These are phyloP conservation scores for Camillea tinctor DNA, from an alignment of 2,329 filamentous ascomycete species.

Conservation along the genomic window DNA sequence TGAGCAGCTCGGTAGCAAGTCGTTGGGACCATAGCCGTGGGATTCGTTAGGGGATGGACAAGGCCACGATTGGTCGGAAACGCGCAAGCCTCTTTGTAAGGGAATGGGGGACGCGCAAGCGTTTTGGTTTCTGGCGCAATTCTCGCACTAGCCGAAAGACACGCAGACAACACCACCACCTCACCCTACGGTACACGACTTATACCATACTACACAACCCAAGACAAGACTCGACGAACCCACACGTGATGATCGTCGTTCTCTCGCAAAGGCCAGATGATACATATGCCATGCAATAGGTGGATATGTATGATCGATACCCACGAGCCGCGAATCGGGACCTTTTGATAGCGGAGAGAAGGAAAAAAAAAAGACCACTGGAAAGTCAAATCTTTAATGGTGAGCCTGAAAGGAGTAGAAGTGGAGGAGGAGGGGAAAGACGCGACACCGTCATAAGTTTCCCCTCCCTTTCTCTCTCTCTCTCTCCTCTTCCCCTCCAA, in stretches of 20 bases:
- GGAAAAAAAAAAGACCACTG: not conserved
- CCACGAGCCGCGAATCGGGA: not conserved
- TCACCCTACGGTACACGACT: too few relatives aligned
- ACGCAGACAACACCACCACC: slow-evolving; percentile 1
- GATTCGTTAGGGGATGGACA: slow-evolving; percentile 14
- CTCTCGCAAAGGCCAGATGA: not conserved
- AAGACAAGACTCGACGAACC: slow-evolving; percentile 4
- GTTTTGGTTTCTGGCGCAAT: slow-evolving; percentile 18
- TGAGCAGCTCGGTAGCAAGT: slow-evolving; percentile 15
- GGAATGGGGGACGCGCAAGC: slow-evolving; percentile 31
- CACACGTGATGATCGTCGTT: slow-evolving; percentile 20
- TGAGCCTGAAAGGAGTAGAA: not conserved
- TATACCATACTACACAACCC: not conserved
- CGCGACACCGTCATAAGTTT: not conserved
- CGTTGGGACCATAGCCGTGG: slow-evolving; percentile 14
- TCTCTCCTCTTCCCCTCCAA: too few relatives aligned
- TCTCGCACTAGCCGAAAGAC: not conserved
- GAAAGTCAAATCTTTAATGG: not conserved
- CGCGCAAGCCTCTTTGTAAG: slow-evolving; percentile 23
- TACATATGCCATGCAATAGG: not conserved
- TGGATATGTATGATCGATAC: not conserved
- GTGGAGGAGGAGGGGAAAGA: not conserved
- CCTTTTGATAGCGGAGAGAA: not conserved
- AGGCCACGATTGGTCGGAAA: slow-evolving; percentile 24
- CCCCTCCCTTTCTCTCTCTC: too few relatives aligned